Evolutionary conservation across 1,284 basidiomycete genomes (phyloP).

Genomic region (Microbotryomycetes sp.): DNA sequence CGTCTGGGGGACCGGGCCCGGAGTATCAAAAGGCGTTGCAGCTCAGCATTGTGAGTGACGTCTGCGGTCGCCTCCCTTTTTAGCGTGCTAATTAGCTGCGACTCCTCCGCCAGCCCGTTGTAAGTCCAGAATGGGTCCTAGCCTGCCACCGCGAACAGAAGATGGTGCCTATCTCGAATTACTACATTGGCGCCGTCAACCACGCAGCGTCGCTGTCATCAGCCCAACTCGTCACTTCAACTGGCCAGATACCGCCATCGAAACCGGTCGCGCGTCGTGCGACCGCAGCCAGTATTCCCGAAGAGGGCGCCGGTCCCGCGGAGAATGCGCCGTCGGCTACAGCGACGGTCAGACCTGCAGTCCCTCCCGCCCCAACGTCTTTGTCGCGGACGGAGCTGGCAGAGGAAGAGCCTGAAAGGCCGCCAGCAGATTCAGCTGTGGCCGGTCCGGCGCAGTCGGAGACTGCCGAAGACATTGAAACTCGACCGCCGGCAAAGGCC

Average conservation of each 20-base stretch:
- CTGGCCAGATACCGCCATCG: background rate
- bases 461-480: background rate
- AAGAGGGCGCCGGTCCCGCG: background rate
- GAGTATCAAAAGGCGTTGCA: conserved; percentile 87
- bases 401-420: background rate
- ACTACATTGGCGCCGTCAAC: conserved; percentile 29
- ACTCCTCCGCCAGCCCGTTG: conserved; percentile 30
- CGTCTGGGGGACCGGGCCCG: conserved; percentile 53
- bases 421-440: background rate
- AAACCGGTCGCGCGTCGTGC: background rate
- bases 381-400: background rate
- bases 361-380: background rate
- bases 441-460: background rate
- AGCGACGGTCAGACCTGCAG: background rate
- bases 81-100: no score
- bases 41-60: conserved; percentile 51
- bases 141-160: conserved; percentile 35
- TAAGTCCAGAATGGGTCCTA: conserved; percentile 38
- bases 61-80: conserved; percentile 36
- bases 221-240: conserved; percentile 23
- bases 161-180: conserved; percentile 38
- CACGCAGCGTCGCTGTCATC: conserved; percentile 32
- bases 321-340: background rate
- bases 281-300: background rate
- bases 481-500: background rate